Base-by-base conservation (phyloP, 306 rosid genomes). In the Begonia masoniana region DNA sequence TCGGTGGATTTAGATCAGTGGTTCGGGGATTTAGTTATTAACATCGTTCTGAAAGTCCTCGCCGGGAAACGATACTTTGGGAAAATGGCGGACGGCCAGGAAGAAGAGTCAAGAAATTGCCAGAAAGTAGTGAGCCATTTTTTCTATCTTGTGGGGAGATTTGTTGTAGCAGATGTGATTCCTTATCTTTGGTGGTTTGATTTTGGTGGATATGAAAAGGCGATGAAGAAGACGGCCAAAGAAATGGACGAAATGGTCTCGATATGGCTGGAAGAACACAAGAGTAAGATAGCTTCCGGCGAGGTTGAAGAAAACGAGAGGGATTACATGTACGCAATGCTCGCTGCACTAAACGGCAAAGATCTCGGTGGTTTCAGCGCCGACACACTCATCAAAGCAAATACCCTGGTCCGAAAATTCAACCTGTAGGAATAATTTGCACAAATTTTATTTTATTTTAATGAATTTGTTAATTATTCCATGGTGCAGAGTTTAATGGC, bases 251-350 rank as follows among this genome's bases (percentile, higher is more conserved):
- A 7, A 0, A 16, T 63, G 8, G 9, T 68, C 9, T 21, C 36
- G 47, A 13, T 15, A 9, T 77, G 79, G 76, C 52, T 77, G 3
- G 57, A 69, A 75, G 50, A 21, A 8, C 6, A 60, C 47, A 17
- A 51, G 54, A 13, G 6, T 1, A 10, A 26, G 10, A 56, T 56
- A 51, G 16, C 45, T 12, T 6, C 21, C 3, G 54, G 42, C 42
- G 51, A 42, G 36, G 19, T 1, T 12, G 15, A 41, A 21, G 15
- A 15, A 9, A 52, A 14, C 7, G 61, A 68, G 4, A 65, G 52
- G 10, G 87, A 83, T 36, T 74, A 79, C 58, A 72, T 83, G 49
- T 72, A 72, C 43, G 64, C 65, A 0, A 45, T 78, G 69, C n/a
- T 73, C 41, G 41, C 57, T 0, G 47, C 51, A 1, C 56, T 63